A percentile compares a stretch with the other conserved stretches of the same genome.
phyloP scores from a whole-genome alignment of 345 rosid species.

The Carallia pectinifolia region DNA sequence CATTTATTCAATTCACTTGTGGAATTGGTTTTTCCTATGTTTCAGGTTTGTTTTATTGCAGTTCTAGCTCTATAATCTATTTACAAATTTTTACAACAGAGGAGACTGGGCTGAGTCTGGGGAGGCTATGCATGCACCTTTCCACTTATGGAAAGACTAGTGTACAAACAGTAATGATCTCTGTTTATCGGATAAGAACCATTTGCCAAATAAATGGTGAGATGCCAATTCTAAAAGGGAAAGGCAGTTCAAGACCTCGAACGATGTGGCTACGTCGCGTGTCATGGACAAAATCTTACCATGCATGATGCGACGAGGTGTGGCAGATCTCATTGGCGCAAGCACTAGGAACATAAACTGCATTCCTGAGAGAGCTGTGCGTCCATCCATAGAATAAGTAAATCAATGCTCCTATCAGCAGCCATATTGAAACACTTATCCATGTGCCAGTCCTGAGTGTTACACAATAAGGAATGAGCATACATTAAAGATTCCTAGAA shows the following conservation, averaged over 20 bases:
- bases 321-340: slow-evolving; percentile 60
- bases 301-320: slow-evolving; percentile 36
- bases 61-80: neutral
- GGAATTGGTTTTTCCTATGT: neutral
- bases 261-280: too few relatives aligned
- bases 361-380: slow-evolving; percentile 61
- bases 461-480: neutral
- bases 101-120: too few relatives aligned
- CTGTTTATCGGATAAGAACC: neutral
- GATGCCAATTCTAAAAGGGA: too few relatives aligned
- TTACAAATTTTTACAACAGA: neutral
- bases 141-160: too few relatives aligned
- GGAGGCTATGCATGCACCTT: too few relatives aligned
- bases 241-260: too few relatives aligned
- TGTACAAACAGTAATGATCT: too few relatives aligned
- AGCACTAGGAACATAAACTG: slow-evolving; percentile 64
- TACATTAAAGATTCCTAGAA: neutral
- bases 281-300: slow-evolving; percentile 18
- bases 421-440: slow-evolving; percentile 80
- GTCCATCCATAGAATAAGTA: slow-evolving; percentile 66
- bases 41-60: neutral
- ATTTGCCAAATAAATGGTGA: too few relatives aligned
- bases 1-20: too few relatives aligned
- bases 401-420: slow-evolving; percentile 53
- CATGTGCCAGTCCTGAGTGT: slow-evolving; percentile 54